Evolutionary conservation across 2,329 filamentous ascomycete species (phyloP).

Genomic region (Arthrobotrys conoides): DNA sequence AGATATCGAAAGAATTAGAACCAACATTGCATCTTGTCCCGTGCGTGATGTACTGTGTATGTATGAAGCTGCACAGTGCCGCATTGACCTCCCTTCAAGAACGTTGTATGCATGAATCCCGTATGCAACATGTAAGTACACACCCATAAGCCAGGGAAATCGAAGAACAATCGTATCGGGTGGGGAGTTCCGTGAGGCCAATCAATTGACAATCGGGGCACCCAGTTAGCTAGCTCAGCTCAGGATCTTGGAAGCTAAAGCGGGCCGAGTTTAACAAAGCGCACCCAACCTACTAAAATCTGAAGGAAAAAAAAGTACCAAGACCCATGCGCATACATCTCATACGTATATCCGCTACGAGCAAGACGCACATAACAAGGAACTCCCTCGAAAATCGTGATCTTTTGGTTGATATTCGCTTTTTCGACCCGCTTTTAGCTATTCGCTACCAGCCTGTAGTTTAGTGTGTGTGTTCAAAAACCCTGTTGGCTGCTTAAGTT

Average conservation of each 20-base stretch:
- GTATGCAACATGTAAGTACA: constrained; percentile 39
- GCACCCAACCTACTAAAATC: not conserved
- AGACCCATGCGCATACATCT: constrained; percentile 20
- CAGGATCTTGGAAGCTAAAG: constrained; percentile 20
- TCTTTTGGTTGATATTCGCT: constrained; percentile 13
- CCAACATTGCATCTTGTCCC: constrained; percentile 27
- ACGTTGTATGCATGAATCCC: constrained; percentile 35
- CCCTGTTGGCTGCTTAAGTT: constrained; percentile 5
- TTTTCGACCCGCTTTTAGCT: constrained; percentile 29
- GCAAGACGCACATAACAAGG: constrained; percentile 34
- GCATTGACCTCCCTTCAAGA: constrained; percentile 26
- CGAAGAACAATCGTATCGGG: constrained; percentile 14
- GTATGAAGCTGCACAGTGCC: constrained; percentile 1
- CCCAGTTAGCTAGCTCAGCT: not conserved
- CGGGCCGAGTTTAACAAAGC: not conserved
- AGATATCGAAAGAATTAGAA: constrained; percentile 11
- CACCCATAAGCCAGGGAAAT: constrained; percentile 29
- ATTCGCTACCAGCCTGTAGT: constrained; percentile 31
- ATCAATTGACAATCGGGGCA: constrained; percentile 1
- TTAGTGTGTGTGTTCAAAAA: constrained; percentile 13
- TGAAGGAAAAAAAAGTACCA: too few relatives aligned
- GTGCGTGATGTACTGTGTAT: constrained; percentile 12
- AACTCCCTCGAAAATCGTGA: constrained; percentile 52
- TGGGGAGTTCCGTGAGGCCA: constrained; percentile 25
- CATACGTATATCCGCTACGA: constrained; percentile 16